Evolutionary conservation across 2,329 filamentous ascomycete species (phyloP).

Genomic region (Venturia effusa): DNA sequence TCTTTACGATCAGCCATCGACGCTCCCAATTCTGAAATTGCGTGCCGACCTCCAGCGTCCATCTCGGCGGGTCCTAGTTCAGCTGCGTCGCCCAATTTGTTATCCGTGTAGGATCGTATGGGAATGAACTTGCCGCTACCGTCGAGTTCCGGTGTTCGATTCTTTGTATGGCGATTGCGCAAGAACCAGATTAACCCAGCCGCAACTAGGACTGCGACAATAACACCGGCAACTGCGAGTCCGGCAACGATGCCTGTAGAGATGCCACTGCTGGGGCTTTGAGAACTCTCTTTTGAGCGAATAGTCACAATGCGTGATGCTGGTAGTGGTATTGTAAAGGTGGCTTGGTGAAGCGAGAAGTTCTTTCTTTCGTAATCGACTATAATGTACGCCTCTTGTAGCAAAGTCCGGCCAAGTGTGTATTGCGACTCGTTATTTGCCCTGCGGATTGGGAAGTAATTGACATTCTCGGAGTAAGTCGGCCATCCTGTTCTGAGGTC

Average conservation of each 20-base stretch:
- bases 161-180: neutral
- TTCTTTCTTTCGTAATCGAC: slow-evolving; percentile 23
- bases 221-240: slow-evolving; percentile 12
- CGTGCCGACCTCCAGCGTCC: slow-evolving; percentile 5
- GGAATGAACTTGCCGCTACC: neutral
- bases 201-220: neutral
- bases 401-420: slow-evolving; percentile 27
- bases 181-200: slow-evolving; percentile 6
- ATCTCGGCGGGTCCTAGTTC: slow-evolving; percentile 6
- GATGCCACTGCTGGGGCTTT: slow-evolving; percentile 1
- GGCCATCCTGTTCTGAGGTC: slow-evolving; percentile 20
- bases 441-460: slow-evolving; percentile 29
- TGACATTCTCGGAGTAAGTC: slow-evolving; percentile 16
- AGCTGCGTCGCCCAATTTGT: neutral
- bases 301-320: slow-evolving; percentile 12
- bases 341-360: slow-evolving; percentile 11
- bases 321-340: slow-evolving; percentile 10
- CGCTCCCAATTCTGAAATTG: slow-evolving; percentile 1
- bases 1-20: slow-evolving; percentile 3
- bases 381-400: slow-evolving; percentile 31
- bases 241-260: slow-evolving; percentile 13
- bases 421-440: slow-evolving; percentile 28
- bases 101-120: neutral
- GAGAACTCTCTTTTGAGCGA: neutral
- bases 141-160: neutral